A percentile compares a stretch with the other conserved stretches of the same genome.
Conservation (phyloP, 2,329 filamentous ascomycete genomes). For the Alternaria sp. region DNA sequence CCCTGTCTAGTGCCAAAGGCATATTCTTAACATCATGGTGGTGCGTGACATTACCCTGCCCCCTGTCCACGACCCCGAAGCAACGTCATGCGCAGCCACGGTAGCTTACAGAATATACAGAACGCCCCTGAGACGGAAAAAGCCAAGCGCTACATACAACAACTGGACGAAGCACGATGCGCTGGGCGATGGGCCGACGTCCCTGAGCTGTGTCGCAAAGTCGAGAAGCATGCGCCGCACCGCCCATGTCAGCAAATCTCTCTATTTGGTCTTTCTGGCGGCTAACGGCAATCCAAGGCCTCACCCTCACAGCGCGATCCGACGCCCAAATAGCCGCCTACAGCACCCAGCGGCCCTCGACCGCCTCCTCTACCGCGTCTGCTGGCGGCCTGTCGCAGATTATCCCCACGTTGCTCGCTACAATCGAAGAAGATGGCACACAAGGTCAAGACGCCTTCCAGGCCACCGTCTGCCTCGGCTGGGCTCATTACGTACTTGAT, state of each 20-base stretch:
- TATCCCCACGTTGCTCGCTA: conserved; percentile 53
- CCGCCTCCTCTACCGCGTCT: conserved; percentile 51
- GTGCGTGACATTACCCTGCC: conserved; percentile 36
- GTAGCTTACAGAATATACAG: conserved; percentile 44
- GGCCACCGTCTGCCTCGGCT: conserved; percentile 82
- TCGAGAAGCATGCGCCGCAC: conserved; percentile 90
- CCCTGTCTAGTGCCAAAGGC: conserved; percentile 38
- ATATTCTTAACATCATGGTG: conserved; percentile 47
- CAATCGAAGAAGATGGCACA: conserved; percentile 52
- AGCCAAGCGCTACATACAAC: conserved; percentile 79
- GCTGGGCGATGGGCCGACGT: conserved; percentile 86
- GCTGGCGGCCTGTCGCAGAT: conserved; percentile 45
- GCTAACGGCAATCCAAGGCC: conserved; percentile 48
- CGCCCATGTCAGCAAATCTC: conserved; percentile 73
- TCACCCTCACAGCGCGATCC: conserved; percentile 58
- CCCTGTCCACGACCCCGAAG: background rate
- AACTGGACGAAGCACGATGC: conserved; percentile 86
- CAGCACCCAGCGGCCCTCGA: conserved; percentile 53
- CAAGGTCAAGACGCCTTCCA: conserved; percentile 71
- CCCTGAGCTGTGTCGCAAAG: conserved; percentile 88
- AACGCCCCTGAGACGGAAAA: conserved; percentile 70
- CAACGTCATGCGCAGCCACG: conserved; percentile 45
- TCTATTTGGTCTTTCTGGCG: conserved; percentile 16
- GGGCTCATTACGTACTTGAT: conserved; percentile 80
- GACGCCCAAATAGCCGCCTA: conserved; percentile 59